phyloP scores from a whole-genome alignment of 2,329 filamentous ascomycete genomes.

The Myriosclerotinia scirpicola region DNA sequence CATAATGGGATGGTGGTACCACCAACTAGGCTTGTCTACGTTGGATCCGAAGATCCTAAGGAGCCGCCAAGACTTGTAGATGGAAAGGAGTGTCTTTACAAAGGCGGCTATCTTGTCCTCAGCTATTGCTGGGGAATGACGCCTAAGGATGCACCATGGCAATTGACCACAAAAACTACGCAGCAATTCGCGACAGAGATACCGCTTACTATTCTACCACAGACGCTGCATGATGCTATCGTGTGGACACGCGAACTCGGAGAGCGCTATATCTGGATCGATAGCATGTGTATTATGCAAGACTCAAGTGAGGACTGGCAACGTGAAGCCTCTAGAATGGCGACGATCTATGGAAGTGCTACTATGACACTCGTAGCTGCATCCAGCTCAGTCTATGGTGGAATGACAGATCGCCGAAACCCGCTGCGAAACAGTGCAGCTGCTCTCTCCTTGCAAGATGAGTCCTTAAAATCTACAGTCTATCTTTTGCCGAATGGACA shows the following conservation, averaged over 20 bases:
- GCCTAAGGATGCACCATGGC: not conserved
- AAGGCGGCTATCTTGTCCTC: not conserved
- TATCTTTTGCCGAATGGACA: not conserved
- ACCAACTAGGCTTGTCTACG: not conserved
- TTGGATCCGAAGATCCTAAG: not conserved
- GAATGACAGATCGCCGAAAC: not conserved
- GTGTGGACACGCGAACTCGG: not conserved
- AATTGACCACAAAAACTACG: not conserved
- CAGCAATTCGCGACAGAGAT: not conserved
- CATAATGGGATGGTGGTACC: not conserved
- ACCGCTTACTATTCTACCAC: not conserved
- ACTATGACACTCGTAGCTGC: not conserved
- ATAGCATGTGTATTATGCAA: not conserved
- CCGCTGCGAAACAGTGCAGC: not conserved
- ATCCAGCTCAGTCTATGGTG: not conserved
- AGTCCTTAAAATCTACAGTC: not conserved
- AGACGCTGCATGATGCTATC: not conserved
- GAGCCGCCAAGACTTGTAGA: not conserved
- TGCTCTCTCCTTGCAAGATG: not conserved
- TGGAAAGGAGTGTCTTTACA: not conserved
- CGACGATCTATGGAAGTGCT: not conserved
- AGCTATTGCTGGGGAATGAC: constrained; percentile 4
- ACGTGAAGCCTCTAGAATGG: not conserved
- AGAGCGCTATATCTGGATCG: constrained; percentile 1
- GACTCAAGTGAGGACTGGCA: not conserved